Evolutionary conservation across 2,329 filamentous ascomycete species (phyloP).

Genomic region (Herpomyces periplanetae): DNA sequence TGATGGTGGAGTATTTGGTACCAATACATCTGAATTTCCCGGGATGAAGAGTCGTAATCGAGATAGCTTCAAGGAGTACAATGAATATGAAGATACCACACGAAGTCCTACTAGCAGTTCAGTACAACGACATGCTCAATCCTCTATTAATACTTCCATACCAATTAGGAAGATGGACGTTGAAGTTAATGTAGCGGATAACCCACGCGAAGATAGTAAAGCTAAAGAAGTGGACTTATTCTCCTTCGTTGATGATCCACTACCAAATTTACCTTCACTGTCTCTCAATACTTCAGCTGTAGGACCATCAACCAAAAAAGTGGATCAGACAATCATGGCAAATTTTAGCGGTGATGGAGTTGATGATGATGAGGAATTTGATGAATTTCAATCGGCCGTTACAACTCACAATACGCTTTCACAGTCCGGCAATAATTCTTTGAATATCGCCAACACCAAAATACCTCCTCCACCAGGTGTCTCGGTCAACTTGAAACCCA

Average conservation of each 20-base stretch:
- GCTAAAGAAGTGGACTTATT: slow-evolving; percentile 52
- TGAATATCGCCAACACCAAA: too few relatives aligned
- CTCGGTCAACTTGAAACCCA: too few relatives aligned
- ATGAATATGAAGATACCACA: slow-evolving; percentile 44
- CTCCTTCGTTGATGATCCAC: slow-evolving; percentile 42
- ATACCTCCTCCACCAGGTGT: too few relatives aligned
- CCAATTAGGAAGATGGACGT: slow-evolving; percentile 5
- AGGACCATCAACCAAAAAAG: slow-evolving; percentile 7
- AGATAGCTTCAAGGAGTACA: slow-evolving; percentile 78
- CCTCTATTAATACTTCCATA: too few relatives aligned
- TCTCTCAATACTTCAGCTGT: slow-evolving; percentile 11
- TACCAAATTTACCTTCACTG: too few relatives aligned
- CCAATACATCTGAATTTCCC: slow-evolving; percentile 24
- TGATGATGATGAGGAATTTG: slow-evolving; percentile 64
- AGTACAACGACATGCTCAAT: slow-evolving; percentile 14
- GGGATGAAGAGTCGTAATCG: slow-evolving; percentile 18
- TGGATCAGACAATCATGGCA: slow-evolving; percentile 10
- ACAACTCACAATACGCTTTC: too few relatives aligned
- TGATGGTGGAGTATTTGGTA: slow-evolving; percentile 77
- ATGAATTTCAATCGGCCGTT: slow-evolving; percentile 74
- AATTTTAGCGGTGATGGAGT: slow-evolving; percentile 10
- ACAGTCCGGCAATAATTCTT: too few relatives aligned
- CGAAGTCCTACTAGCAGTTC: slow-evolving; percentile 3
- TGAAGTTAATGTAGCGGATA: slow-evolving; percentile 8
- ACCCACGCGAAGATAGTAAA: slow-evolving; percentile 19